A percentile compares a stretch with the other conserved stretches of the same genome.
Evolutionary conservation across 1,139 yeast genomes (phyloP).

Genomic region (Suhomyces yuchorum): DNA sequence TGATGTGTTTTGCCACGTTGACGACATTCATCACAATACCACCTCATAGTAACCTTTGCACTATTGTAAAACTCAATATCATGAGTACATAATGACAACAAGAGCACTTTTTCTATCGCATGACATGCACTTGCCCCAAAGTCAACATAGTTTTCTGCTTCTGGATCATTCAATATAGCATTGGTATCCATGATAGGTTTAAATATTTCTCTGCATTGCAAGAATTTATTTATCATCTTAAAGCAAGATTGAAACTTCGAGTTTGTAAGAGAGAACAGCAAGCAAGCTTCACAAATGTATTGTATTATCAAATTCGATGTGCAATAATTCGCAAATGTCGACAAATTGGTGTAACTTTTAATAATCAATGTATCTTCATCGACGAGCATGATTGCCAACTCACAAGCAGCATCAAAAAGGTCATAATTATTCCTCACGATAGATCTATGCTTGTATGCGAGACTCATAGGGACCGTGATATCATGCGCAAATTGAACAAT

Average conservation of each 20-base stretch:
- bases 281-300: constrained; percentile 41
- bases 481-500: constrained; percentile 31
- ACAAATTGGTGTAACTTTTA: constrained; percentile 24
- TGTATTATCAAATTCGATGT: constrained; percentile 38
- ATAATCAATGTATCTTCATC: constrained; percentile 21
- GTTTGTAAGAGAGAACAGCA: constrained; percentile 38
- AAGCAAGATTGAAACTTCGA: constrained; percentile 43
- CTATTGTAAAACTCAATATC: constrained; percentile 58
- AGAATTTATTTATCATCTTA: constrained; percentile 38
- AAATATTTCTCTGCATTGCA: constrained; percentile 27
- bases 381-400: constrained; percentile 37
- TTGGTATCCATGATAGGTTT: constrained; percentile 26
- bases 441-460: constrained; percentile 33
- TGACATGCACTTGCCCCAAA: constrained; percentile 26
- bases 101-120: constrained; percentile 47
- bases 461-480: constrained; percentile 34
- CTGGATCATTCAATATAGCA: constrained; percentile 26
- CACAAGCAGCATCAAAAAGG: constrained; percentile 41
- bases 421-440: constrained; percentile 16
- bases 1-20: constrained; percentile 9
- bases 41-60: constrained; percentile 50
- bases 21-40: constrained; percentile 43
- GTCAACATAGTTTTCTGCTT: constrained; percentile 22
- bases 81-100: constrained; percentile 57
- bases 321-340: constrained; percentile 32